A percentile compares a stretch with the other conserved stretches of the same genome.
Conservation (phyloP, 2,329 filamentous ascomycete genomes). For the Lachnellula occidentalis region DNA sequence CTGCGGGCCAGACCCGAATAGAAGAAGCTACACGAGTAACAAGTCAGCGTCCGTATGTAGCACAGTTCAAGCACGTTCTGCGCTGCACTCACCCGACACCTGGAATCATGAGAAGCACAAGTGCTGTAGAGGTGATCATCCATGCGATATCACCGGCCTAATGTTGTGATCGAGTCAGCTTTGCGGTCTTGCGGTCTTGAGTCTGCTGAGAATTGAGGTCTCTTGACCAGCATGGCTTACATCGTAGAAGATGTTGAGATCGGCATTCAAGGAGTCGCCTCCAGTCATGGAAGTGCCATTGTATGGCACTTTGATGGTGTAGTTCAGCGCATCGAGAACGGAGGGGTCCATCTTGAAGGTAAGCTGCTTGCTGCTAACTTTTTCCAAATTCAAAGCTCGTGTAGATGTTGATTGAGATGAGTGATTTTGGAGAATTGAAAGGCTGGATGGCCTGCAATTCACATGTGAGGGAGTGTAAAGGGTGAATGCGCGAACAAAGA, state of each 20-base stretch:
- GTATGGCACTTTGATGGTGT: constrained; percentile 39
- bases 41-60: constrained; percentile 17
- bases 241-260: constrained; percentile 83
- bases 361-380: not conserved
- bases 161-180: constrained; percentile 45
- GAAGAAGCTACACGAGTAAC: constrained; percentile 55
- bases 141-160: constrained; percentile 79
- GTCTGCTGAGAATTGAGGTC: not conserved
- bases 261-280: constrained; percentile 53
- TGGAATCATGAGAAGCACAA: constrained; percentile 89
- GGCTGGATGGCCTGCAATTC: too few relatives aligned
- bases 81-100: constrained; percentile 61
- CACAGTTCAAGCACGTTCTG: constrained; percentile 11
- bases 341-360: constrained; percentile 29
- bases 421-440: too few relatives aligned
- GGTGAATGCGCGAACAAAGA: too few relatives aligned
- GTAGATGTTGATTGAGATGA: too few relatives aligned
- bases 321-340: constrained; percentile 41
- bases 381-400: too few relatives aligned
- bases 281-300: constrained; percentile 53
- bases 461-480: too few relatives aligned
- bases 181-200: not conserved
- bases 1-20: constrained; percentile 85
- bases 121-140: constrained; percentile 74
- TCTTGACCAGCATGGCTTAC: constrained; percentile 36